Evolutionary conservation across 306 rosid genomes (phyloP).

Genomic region (Cucurbita argyrosperma): DNA sequence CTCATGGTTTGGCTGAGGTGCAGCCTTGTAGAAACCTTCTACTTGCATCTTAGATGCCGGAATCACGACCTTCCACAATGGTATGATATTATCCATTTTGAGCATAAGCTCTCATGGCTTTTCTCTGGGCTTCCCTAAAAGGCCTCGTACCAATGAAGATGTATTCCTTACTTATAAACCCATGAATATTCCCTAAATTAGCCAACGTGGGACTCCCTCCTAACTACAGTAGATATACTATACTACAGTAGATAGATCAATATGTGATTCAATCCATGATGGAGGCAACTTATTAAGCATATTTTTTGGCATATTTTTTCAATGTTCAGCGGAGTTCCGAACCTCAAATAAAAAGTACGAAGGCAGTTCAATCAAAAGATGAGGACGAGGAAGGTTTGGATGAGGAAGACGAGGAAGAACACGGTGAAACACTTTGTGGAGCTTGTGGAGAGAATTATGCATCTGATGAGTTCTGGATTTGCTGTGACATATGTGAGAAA

Average conservation of each 20-base stretch:
- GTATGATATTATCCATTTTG: too few species aligned
- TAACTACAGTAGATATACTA: not conserved
- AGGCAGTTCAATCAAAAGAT: conserved; percentile 25
- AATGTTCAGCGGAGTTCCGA: conserved; percentile 45
- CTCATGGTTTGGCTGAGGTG: conserved; percentile 1
- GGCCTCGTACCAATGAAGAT: too few species aligned
- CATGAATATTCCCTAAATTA: too few species aligned
- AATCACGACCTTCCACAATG: too few species aligned
- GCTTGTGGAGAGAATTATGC: conserved; percentile 72
- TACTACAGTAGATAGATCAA: not conserved
- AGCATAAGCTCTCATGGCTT: too few species aligned
- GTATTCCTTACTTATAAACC: too few species aligned
- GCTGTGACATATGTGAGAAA: conserved; percentile 76
- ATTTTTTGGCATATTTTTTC: conserved; percentile 8
- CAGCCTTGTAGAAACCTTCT: not conserved
- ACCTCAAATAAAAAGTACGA: conserved; percentile 31
- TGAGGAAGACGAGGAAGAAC: conserved; percentile 64
- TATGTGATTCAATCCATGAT: not conserved
- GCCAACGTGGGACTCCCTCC: too few species aligned
- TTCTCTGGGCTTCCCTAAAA: too few species aligned
- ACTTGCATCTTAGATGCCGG: too few species aligned
- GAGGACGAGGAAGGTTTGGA: conserved; percentile 36
- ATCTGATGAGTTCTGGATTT: conserved; percentile 66
- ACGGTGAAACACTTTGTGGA: conserved; percentile 58
- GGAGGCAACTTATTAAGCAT: not conserved